Conservation (phyloP, 2,329 filamentous ascomycete genomes). For the Cryphonectria naterciae region DNA sequence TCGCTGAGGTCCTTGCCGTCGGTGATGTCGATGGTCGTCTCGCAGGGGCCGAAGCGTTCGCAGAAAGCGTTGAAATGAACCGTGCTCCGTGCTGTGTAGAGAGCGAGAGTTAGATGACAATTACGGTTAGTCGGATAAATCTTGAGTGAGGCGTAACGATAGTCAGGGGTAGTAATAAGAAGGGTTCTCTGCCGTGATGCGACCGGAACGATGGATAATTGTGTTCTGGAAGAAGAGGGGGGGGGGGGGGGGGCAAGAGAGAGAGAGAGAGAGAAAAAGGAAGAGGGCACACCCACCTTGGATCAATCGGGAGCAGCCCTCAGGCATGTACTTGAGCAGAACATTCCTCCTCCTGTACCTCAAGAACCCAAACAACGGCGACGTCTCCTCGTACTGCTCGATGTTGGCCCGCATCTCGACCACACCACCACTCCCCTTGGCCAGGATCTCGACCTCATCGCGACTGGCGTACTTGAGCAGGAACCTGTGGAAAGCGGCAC, state of each 20-base stretch:
- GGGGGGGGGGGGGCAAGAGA: not conserved
- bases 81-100: slow-evolving; percentile 73
- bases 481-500: slow-evolving; percentile 66
- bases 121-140: slow-evolving; percentile 33
- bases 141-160: not conserved
- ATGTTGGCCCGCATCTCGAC: slow-evolving; percentile 81
- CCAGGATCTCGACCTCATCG: slow-evolving; percentile 82
- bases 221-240: not conserved
- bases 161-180: not conserved
- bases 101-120: slow-evolving; percentile 11
- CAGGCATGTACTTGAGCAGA: slow-evolving; percentile 88
- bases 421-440: slow-evolving; percentile 78
- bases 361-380: slow-evolving; percentile 89
- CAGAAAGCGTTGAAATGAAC: slow-evolving; percentile 71
- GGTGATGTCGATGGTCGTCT: slow-evolving; percentile 79
- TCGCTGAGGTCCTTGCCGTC: slow-evolving; percentile 81
- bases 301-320: slow-evolving; percentile 85
- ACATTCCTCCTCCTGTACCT: slow-evolving; percentile 89
- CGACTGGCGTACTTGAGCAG: slow-evolving; percentile 88
- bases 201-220: not conserved
- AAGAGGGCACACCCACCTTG: slow-evolving; percentile 72
- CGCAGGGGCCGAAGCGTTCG: slow-evolving; percentile 80
- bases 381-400: slow-evolving; percentile 77
- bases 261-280: not conserved
- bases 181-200: not conserved